These are phyloP conservation scores for Talaromyces islandicus DNA, from an alignment of 2,329 filamentous ascomycete genomes.

Conservation along the genomic window DNA sequence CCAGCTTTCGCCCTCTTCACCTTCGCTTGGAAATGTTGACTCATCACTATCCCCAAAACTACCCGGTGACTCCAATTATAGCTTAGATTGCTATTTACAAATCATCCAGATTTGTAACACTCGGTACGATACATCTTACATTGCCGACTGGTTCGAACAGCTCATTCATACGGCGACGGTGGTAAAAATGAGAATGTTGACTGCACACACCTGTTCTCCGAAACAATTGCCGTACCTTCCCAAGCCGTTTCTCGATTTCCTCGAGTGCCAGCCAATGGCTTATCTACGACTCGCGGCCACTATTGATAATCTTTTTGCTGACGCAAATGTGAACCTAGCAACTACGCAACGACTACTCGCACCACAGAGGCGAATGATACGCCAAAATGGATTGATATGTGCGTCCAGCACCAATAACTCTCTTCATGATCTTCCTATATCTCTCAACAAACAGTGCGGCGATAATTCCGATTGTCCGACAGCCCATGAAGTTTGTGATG, in stretches of 20 bases:
- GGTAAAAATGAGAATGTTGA: not conserved
- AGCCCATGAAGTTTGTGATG: not conserved
- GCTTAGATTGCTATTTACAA: not conserved
- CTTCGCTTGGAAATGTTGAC: not conserved
- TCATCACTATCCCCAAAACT: not conserved
- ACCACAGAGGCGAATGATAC: not conserved
- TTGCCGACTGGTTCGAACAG: not conserved
- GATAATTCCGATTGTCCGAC: not conserved
- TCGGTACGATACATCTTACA: not conserved
- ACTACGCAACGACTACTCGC: not conserved
- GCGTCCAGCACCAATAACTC: not conserved
- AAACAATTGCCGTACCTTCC: not conserved
- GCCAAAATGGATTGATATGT: not conserved
- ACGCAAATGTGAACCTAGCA: not conserved
- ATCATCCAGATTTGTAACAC: not conserved
- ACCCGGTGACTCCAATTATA: not conserved
- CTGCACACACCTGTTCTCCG: not conserved
- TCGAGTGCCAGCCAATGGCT: not conserved
- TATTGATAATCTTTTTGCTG: not conserved
- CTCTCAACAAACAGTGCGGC: not conserved
- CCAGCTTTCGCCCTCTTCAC: not conserved
- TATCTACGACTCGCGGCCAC: not conserved
- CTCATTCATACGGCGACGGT: not conserved
- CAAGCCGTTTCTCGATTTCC: not conserved
- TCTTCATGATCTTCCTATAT: not conserved